Conservation (phyloP, 148 eudicot species). For the Rhododendron ovatum region DNA sequence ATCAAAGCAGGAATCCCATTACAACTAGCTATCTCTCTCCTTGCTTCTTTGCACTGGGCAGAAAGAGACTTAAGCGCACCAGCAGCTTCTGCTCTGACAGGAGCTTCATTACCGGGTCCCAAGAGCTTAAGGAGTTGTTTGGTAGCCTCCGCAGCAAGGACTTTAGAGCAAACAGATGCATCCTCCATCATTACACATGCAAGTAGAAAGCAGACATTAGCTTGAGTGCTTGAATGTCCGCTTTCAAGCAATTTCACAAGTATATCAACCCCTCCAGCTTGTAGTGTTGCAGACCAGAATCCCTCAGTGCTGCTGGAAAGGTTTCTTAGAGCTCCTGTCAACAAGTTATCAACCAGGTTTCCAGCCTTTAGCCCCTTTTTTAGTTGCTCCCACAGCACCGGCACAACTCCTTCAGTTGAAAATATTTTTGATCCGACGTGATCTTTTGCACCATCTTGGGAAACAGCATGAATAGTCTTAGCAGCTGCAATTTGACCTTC, state of each 20-base stretch:
- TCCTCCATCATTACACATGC: slow-evolving; percentile 95
- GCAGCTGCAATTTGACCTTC: slow-evolving; percentile 95
- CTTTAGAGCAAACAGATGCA: slow-evolving; percentile 69
- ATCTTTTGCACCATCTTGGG: slow-evolving; percentile 91
- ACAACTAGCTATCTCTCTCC: slow-evolving; percentile 70
- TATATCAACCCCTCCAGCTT: slow-evolving; percentile 81
- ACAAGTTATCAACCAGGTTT: slow-evolving; percentile 67
- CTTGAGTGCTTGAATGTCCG: slow-evolving; percentile 75
- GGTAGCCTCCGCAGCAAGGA: slow-evolving; percentile 71
- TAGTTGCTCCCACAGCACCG: slow-evolving; percentile 87
- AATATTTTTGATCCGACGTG: slow-evolving; percentile 98
- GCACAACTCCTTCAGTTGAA: slow-evolving; percentile 97
- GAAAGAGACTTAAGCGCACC: slow-evolving; percentile 94
- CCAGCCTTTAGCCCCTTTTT: slow-evolving; percentile 71
- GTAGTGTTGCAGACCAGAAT: slow-evolving; percentile 81
- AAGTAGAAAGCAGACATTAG: slow-evolving; percentile 90
- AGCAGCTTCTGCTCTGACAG: slow-evolving; percentile 97
- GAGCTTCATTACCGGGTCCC: slow-evolving; percentile 85
- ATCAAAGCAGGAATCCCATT: slow-evolving; percentile 90
- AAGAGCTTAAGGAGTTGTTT: slow-evolving; percentile 86
- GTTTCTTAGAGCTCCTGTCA: slow-evolving; percentile 86
- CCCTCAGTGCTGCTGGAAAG: slow-evolving; percentile 87
- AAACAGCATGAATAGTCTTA: slow-evolving; percentile 87
- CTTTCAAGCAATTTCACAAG: slow-evolving; percentile 75
- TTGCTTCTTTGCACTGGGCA: slow-evolving; percentile 87